These are phyloP conservation scores for Phoma sp. DNA, from an alignment of 2,329 filamentous ascomycete genomes.

Conservation along the genomic window DNA sequence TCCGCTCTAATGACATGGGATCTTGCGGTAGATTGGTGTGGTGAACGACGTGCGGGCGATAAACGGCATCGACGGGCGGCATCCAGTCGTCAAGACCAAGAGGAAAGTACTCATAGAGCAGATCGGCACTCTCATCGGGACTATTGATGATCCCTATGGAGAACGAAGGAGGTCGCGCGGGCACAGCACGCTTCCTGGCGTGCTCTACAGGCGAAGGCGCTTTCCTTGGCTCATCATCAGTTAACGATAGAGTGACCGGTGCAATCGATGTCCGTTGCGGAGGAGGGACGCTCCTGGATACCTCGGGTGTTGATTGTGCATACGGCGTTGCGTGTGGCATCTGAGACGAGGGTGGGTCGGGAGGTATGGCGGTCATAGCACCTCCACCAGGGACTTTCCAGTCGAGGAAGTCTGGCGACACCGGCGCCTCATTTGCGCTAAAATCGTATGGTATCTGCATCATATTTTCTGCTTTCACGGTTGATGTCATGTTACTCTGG, in stretches of 20 bases:
- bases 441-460: constrained; percentile 51
- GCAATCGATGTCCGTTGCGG: constrained; percentile 50
- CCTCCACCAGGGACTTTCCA: constrained; percentile 52
- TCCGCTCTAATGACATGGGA: constrained; percentile 52
- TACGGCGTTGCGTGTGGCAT: constrained; percentile 49
- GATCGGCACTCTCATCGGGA: constrained; percentile 76
- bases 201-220: constrained; percentile 44
- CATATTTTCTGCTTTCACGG: constrained; percentile 43
- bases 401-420: constrained; percentile 52
- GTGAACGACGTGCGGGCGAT: constrained; percentile 90
- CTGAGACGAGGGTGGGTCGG: constrained; percentile 44
- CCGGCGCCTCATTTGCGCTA: constrained; percentile 48
- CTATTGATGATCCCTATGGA: constrained; percentile 61
- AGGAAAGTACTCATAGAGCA: constrained; percentile 94
- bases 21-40: constrained; percentile 68
- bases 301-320: constrained; percentile 61
- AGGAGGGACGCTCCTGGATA: constrained; percentile 48
- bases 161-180: constrained; percentile 53
- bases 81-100: constrained; percentile 91
- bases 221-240: constrained; percentile 60
- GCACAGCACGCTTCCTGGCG: constrained; percentile 44
- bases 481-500: constrained; percentile 30
- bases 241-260: constrained; percentile 62
- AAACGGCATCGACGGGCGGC: constrained; percentile 87
- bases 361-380: constrained; percentile 53